These are phyloP conservation scores for Lupinus albus DNA, from an alignment of 306 rosid genomes.

Conservation along the genomic window DNA sequence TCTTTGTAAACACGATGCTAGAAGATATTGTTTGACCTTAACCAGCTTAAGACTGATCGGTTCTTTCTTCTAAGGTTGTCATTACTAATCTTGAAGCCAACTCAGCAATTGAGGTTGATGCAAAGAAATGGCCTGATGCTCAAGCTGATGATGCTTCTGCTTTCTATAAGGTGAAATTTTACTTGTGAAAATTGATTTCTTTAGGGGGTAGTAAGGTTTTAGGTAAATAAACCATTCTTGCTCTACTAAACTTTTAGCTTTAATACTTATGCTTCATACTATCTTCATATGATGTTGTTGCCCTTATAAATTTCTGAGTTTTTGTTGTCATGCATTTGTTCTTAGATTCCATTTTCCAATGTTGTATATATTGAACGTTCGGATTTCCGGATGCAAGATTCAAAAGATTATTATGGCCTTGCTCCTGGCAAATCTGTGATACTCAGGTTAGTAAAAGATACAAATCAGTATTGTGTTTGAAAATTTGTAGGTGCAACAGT, in stretches of 20 bases:
- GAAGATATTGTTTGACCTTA: neutral
- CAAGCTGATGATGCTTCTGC: constrained; percentile 70
- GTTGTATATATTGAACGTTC: constrained; percentile 80
- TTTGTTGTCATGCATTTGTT: constrained; percentile 12
- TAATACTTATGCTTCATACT: constrained; percentile 1
- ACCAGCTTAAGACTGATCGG: constrained; percentile 20
- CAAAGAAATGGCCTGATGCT: constrained; percentile 92
- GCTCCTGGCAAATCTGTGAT: constrained; percentile 96
- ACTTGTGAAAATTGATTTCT: constrained; percentile 33
- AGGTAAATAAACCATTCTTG: constrained; percentile 13
- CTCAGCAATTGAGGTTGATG: constrained; percentile 72
- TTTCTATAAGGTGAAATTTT: constrained; percentile 71
- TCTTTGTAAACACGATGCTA: constrained; percentile 24
- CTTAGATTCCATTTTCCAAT: constrained; percentile 81
- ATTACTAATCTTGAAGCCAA: constrained; percentile 81
- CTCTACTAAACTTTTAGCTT: constrained; percentile 2
- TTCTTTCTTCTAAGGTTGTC: constrained; percentile 64
- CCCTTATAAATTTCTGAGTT: neutral
- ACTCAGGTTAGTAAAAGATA: constrained; percentile 61
- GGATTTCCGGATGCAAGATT: constrained; percentile 89
- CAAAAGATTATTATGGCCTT: constrained; percentile 94
- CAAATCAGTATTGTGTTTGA: constrained; percentile 18
- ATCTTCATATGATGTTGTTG: constrained; percentile 6
- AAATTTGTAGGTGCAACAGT: constrained; percentile 24
- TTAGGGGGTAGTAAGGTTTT: neutral